These are phyloP conservation scores for Trichocladium uniseriatum DNA, from an alignment of 495 filamentous ascomycete genomes.

Conservation along the genomic window DNA sequence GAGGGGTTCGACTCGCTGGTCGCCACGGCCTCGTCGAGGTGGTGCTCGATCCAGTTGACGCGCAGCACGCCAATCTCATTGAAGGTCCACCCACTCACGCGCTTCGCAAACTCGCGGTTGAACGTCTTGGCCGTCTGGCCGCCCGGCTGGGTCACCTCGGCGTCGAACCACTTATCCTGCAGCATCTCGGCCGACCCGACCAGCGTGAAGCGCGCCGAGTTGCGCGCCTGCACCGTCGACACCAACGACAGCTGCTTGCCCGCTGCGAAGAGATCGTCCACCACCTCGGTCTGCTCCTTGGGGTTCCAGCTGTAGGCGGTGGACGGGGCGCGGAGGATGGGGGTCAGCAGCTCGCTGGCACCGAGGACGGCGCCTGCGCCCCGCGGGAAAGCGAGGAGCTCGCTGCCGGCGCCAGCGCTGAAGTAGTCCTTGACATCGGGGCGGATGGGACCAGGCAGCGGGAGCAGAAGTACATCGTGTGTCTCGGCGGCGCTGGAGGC, in stretches of 20 bases:
- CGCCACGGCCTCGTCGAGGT: slow-evolving; percentile 48
- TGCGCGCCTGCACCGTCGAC: slow-evolving; percentile 78
- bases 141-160: slow-evolving; percentile 56
- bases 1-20: slow-evolving; percentile 60
- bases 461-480: slow-evolving; percentile 81
- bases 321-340: slow-evolving; percentile 67
- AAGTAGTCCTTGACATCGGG: slow-evolving; percentile 73
- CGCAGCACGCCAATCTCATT: slow-evolving; percentile 84
- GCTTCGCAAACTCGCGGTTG: slow-evolving; percentile 79
- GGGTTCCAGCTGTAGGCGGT: slow-evolving; percentile 93
- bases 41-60: slow-evolving; percentile 75
- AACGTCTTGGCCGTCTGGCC: slow-evolving; percentile 48
- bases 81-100: slow-evolving; percentile 83
- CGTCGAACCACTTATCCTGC: slow-evolving; percentile 83
- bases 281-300: slow-evolving; percentile 65
- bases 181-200: slow-evolving; percentile 80
- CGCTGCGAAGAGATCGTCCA: slow-evolving; percentile 70
- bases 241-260: slow-evolving; percentile 76
- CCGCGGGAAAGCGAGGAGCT: slow-evolving; percentile 67
- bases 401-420: slow-evolving; percentile 44
- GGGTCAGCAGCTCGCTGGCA: slow-evolving; percentile 61
- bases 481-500: slow-evolving; percentile 61
- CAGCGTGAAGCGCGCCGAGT: slow-evolving; percentile 83
- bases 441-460: slow-evolving; percentile 51
- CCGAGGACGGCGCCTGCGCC: slow-evolving; percentile 75